Evolutionary conservation across 2,329 filamentous ascomycete species (phyloP), one percentile per base, ranked within the genome.

Genomic region (Cordyceps cicadae): DNA sequence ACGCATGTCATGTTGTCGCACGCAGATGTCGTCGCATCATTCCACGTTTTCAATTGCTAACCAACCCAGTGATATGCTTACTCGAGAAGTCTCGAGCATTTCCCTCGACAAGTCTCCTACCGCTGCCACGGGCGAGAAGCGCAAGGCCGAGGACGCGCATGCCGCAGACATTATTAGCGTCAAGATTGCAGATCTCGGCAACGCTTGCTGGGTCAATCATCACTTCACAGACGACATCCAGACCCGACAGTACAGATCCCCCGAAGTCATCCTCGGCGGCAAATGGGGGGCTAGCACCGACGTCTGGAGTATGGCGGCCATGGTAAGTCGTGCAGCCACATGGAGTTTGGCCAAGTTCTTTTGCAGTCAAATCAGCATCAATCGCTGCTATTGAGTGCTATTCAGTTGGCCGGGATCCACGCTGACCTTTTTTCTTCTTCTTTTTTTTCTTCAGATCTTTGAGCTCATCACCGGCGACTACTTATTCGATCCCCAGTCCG

Each of bases 271-370:
- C 63, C 79, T 99, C 21, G 94, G 94, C 45, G 86, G 92, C 3
- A 97, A 97, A 79, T 99, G 94, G 94, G 94, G 94, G 66, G 94
- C 94, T n/a, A 97, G 93, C 72, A 97, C 94, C 1, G 94, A 99
- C 75, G 90, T 97, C 8, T 99, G 94, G 94, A 97, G 93, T 76
- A 99, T 99, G 94, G 92, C 94, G 62, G 90, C 90, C 67, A 99
- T 99, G 94, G 94, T 97, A 81, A 21, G 45, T 49, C 17, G n/a
- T 21, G n/a, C 26, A 8, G 19, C 5, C 15, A 11, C 21, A 15
- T 29, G n/a, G 19, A 5, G 53, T 9, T 29, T 2, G 9, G 24
- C 17, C 39, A 9, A 12, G 14, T 19, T 1, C n/a, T n/a, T n/a
- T 9, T 14, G 14, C 11, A 15, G 3, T 15, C 39, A 7, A 8